These are phyloP conservation scores for Tylopilus sp. DNA, from an alignment of 1,284 basidiomycete species.

Conservation along the genomic window DNA sequence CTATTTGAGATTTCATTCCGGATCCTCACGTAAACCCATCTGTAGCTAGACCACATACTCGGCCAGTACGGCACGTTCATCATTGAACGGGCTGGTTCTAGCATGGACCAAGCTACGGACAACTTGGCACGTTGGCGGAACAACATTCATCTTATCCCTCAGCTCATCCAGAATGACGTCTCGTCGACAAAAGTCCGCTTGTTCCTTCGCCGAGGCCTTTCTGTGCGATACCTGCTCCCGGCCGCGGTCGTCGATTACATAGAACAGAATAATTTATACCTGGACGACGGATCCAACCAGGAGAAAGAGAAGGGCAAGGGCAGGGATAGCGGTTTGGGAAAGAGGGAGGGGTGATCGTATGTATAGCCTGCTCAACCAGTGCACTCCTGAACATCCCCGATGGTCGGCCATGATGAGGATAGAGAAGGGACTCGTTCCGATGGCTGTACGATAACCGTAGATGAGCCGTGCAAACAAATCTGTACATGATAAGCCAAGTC, in stretches of 20 bases:
- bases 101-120: conserved; percentile 81
- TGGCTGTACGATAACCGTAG: conserved; percentile 3
- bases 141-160: conserved; percentile 93
- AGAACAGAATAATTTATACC: conserved; percentile 72
- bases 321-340: conserved; percentile 25
- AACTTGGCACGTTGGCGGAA: conserved; percentile 73
- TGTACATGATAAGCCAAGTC: neutral
- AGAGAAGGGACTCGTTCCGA: neutral
- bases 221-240: conserved; percentile 91
- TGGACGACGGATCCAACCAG: conserved; percentile 50
- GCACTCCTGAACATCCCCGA: neutral
- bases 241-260: conserved; percentile 95
- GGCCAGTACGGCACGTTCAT: conserved; percentile 94
- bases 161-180: conserved; percentile 98
- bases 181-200: conserved; percentile 91
- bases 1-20: conserved; percentile 8
- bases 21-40: conserved; percentile 15
- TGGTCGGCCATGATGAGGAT: too few relatives aligned
- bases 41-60: conserved; percentile 90
- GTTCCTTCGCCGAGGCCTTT: conserved; percentile 90
- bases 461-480: neutral
- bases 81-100: conserved; percentile 92
- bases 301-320: conserved; percentile 46
- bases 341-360: conserved; percentile 21
- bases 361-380: conserved; percentile 12